These are phyloP conservation scores for Boletus insuetus DNA, from an alignment of 768 basidiomycete genomes.

Conservation along the genomic window DNA sequence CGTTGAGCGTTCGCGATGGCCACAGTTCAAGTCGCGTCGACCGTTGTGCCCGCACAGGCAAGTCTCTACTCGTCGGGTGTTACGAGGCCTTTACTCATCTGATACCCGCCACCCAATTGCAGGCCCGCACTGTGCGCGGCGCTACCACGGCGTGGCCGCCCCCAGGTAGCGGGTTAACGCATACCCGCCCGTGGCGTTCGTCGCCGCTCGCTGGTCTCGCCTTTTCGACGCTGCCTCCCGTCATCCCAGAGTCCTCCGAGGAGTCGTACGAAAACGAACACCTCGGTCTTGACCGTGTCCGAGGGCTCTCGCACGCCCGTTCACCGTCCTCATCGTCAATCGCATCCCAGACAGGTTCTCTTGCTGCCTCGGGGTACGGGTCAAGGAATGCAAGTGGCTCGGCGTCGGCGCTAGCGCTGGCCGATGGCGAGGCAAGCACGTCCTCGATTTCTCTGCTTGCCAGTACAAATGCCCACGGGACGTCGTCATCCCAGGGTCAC, in stretches of 20 bases:
- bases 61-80: not conserved
- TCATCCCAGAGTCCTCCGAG: conserved; percentile 21
- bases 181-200: conserved; percentile 30
- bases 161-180: conserved; percentile 1
- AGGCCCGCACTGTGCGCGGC: conserved; percentile 22
- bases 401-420: conserved; percentile 1
- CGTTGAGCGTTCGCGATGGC: conserved; percentile 5
- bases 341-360: conserved; percentile 12
- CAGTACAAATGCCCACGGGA: conserved; percentile 5
- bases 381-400: conserved; percentile 15
- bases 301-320: not conserved
- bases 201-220: conserved; percentile 28
- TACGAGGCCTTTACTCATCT: not conserved
- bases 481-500: conserved; percentile 23
- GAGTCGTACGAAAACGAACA: conserved; percentile 13
- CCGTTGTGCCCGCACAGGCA: conserved; percentile 8
- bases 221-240: conserved; percentile 25
- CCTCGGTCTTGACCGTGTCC: not conserved
- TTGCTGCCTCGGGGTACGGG: conserved; percentile 13
- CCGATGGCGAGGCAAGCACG: conserved; percentile 18
- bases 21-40: not conserved
- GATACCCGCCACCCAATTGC: not conserved
- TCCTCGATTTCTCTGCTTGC: conserved; percentile 22
- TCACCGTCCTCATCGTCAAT: conserved; percentile 17
- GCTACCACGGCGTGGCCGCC: conserved; percentile 5